These are phyloP conservation scores for Podospora appendiculata DNA, from an alignment of 495 filamentous ascomycete species.

Conservation along the genomic window DNA sequence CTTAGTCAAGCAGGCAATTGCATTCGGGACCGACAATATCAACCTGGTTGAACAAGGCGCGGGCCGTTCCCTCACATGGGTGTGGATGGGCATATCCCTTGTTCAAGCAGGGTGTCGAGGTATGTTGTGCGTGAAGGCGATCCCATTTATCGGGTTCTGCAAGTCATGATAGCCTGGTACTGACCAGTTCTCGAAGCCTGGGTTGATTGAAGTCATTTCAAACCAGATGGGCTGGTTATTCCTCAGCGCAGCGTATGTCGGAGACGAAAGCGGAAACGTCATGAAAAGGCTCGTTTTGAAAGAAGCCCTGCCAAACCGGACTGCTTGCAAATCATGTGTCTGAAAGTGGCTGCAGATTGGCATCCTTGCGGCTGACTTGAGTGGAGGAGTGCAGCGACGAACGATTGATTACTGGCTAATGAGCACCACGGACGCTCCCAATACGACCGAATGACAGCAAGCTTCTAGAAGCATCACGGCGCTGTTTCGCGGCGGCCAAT, in stretches of 20 bases:
- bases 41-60: constrained; percentile 14
- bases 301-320: background rate
- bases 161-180: no score
- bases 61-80: constrained; percentile 15
- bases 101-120: background rate
- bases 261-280: no score
- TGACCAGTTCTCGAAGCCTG: background rate
- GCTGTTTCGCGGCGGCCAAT: background rate
- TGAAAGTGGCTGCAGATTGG: background rate
- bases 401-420: constrained; percentile 4
- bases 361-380: background rate
- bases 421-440: background rate
- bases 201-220: no score
- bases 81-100: background rate
- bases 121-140: background rate
- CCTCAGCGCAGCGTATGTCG: background rate
- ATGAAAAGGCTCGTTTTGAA: background rate
- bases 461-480: constrained; percentile 3
- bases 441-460: background rate
- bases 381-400: background rate
- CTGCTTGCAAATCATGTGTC: background rate
- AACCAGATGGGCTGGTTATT: no score
- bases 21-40: constrained; percentile 4
- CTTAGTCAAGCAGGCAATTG: no score
- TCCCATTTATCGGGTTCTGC: background rate